phyloP scores from a whole-genome alignment of 306 rosid species.

The Gleditsia sinensis region DNA sequence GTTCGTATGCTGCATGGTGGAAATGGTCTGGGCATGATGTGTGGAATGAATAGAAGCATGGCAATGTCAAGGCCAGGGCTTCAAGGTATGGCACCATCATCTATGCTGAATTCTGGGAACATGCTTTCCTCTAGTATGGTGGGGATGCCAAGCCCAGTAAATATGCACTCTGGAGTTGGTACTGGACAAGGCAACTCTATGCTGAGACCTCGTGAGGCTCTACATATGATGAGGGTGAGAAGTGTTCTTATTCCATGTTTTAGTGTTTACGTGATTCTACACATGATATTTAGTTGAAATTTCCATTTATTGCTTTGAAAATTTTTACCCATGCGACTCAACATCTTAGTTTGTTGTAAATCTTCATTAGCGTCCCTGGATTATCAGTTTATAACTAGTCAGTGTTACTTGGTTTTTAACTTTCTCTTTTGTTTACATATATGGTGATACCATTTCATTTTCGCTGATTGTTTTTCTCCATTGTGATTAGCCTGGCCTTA shows the following conservation, averaged over 20 bases:
- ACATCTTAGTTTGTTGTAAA: neutral
- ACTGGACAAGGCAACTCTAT: conserved; percentile 79
- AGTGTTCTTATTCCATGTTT: conserved; percentile 24
- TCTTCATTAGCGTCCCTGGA: neutral
- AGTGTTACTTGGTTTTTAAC: neutral
- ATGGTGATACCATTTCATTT: conserved; percentile 17
- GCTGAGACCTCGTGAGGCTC: conserved; percentile 77
- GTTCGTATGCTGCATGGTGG: conserved; percentile 83
- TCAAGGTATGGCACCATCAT: conserved; percentile 75
- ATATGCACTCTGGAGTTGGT: conserved; percentile 81
- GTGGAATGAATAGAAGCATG: conserved; percentile 80
- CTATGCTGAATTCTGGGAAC: conserved; percentile 74
- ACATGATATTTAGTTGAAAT: conserved; percentile 8
- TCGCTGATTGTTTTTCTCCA: conserved; percentile 20
- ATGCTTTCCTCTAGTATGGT: conserved; percentile 80
- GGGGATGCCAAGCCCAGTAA: conserved; percentile 81
- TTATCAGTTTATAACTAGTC: neutral
- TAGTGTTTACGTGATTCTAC: conserved; percentile 7
- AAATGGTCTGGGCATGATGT: conserved; percentile 81
- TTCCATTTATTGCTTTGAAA: neutral
- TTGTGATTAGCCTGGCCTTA: conserved; percentile 75
- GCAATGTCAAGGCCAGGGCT: conserved; percentile 84
- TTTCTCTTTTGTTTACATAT: neutral
- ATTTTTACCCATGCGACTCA: neutral
- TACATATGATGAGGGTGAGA: conserved; percentile 90